Evolutionary conservation across 192 early-diverging fungal genomes (phyloP).

Genomic region (Coemansia asiatica): DNA sequence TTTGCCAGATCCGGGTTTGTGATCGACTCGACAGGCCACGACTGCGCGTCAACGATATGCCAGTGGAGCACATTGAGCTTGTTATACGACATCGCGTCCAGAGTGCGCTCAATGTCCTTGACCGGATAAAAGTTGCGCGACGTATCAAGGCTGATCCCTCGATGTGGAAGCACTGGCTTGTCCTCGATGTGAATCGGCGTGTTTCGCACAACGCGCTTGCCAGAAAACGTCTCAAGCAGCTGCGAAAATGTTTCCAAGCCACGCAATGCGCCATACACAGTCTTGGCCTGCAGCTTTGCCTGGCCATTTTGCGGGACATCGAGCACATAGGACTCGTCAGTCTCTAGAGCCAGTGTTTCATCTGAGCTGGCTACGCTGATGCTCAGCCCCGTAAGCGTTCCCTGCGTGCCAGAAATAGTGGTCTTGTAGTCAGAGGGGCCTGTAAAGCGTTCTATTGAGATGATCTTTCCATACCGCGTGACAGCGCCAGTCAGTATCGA

Average conservation of each 20-base stretch:
- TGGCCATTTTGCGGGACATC: constrained; percentile 57
- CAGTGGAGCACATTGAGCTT: constrained; percentile 81
- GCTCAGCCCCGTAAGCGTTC: constrained; percentile 37
- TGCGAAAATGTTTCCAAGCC: constrained; percentile 74
- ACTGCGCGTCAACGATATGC: constrained; percentile 72
- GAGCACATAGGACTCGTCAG: constrained; percentile 74
- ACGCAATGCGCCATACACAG: constrained; percentile 69
- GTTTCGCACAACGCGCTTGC: constrained; percentile 52
- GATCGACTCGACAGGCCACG: constrained; percentile 70
- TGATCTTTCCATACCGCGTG: constrained; percentile 53
- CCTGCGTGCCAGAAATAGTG: constrained; percentile 5
- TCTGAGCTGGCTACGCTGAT: constrained; percentile 53
- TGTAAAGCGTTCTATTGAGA: constrained; percentile 54
- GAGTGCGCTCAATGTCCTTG: constrained; percentile 57
- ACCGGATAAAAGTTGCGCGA: constrained; percentile 68
- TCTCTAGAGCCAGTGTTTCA: constrained; percentile 56
- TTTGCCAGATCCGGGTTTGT: constrained; percentile 61
- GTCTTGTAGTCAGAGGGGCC: constrained; percentile 53
- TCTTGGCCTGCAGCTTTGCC: constrained; percentile 59
- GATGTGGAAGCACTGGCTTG: constrained; percentile 62
- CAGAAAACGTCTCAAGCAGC: constrained; percentile 55
- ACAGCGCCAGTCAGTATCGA: constrained; percentile 50
- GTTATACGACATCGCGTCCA: constrained; percentile 70
- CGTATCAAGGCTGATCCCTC: constrained; percentile 72
- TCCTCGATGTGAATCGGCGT: constrained; percentile 64